Percentiles rank a stretch among this genome's conserved stretches.
Evolutionary conservation across 2,329 filamentous ascomycete genomes (phyloP).

Genomic region (Pseudopyricularia cyperi): DNA sequence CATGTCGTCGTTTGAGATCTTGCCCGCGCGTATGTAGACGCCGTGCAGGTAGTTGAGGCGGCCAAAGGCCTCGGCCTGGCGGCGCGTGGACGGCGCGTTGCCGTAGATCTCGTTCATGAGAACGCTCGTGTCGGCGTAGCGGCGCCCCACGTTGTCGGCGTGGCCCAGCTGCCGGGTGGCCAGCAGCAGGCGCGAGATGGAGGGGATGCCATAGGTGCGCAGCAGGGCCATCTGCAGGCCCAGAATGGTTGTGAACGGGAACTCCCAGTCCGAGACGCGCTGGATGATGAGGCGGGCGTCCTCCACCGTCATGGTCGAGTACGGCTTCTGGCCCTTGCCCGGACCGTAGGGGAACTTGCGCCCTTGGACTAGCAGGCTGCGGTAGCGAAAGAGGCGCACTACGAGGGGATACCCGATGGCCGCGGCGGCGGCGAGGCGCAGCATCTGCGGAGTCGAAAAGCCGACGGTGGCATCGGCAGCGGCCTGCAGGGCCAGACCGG

Average conservation of each 20-base stretch:
- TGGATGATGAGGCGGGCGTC: conserved; percentile 31
- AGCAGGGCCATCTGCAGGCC: conserved; percentile 25
- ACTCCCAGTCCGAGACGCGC: conserved; percentile 19
- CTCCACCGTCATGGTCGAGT: conserved; percentile 22
- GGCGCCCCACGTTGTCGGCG: neutral
- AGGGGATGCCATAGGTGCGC: conserved; percentile 26
- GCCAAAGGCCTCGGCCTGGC: conserved; percentile 19
- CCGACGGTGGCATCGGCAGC: neutral
- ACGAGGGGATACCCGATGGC: neutral
- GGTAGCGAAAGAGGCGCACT: neutral
- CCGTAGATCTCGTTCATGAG: conserved; percentile 14
- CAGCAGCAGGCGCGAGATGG: conserved; percentile 22
- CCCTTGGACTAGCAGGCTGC: neutral
- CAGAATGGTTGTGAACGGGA: conserved; percentile 23
- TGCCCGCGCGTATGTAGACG: conserved; percentile 17
- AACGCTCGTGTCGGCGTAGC: conserved; percentile 1
- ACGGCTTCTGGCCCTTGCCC: neutral
- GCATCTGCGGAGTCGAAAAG: neutral
- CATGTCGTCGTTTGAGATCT: conserved; percentile 22
- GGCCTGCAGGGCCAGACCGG: neutral
- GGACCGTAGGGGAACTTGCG: neutral
- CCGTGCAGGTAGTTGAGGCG: conserved; percentile 26
- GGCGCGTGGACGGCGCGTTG: conserved; percentile 21
- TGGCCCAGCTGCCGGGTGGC: conserved; percentile 11
- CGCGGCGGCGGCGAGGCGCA: neutral